Conservation (phyloP, 106 monocot genomes). For the Platanthera zijinensis region DNA sequence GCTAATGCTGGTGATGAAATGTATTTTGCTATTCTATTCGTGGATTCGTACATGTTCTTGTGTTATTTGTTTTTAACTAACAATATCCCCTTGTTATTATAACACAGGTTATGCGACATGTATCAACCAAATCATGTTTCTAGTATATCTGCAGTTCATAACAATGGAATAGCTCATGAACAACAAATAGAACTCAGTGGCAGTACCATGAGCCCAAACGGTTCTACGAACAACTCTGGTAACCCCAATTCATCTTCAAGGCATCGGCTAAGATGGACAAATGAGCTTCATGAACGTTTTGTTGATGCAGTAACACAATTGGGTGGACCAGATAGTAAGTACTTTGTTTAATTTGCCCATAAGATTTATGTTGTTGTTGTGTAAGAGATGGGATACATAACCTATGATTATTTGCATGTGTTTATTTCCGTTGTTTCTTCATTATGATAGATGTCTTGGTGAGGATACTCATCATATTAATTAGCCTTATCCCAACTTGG, state of each 20-base stretch:
- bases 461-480: too few relatives aligned
- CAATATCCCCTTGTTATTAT: neutral
- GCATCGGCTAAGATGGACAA: conserved; percentile 89
- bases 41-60: neutral
- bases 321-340: conserved; percentile 92
- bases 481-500: too few relatives aligned
- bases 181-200: conserved; percentile 35
- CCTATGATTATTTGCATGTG: too few relatives aligned
- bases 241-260: conserved; percentile 56
- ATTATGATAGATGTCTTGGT: too few relatives aligned
- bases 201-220: conserved; percentile 29
- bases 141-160: conserved; percentile 21
- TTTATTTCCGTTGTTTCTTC: too few relatives aligned
- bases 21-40: neutral
- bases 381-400: too few relatives aligned
- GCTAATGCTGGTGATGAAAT: neutral
- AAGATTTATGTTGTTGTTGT: neutral
- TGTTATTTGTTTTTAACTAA: neutral
- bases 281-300: conserved; percentile 94
- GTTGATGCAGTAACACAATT: conserved; percentile 92
- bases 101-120: conserved; percentile 47
- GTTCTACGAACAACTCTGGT: conserved; percentile 29
- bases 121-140: conserved; percentile 51
- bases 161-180: conserved; percentile 17
- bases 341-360: neutral